Evolutionary conservation across 352 stramenopile species (phyloP).

Genomic region (Bremia lactucae): DNA sequence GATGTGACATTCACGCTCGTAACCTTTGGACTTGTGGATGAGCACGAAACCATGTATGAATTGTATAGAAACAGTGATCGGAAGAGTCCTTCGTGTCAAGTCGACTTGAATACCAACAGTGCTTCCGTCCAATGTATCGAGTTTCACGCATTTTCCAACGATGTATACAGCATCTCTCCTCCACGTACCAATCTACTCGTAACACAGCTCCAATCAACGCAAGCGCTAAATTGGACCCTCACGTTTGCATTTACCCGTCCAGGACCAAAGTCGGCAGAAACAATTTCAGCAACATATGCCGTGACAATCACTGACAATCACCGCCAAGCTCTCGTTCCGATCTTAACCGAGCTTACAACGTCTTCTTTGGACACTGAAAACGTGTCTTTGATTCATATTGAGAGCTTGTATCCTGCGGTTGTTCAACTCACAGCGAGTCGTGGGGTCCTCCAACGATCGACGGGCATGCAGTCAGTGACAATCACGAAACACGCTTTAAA

Average conservation of each 20-base stretch:
- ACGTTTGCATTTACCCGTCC: slow-evolving; percentile 56
- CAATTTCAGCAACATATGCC: slow-evolving; percentile 42
- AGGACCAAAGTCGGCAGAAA: slow-evolving; percentile 47
- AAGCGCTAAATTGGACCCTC: slow-evolving; percentile 65
- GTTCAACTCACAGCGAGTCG: slow-evolving; percentile 65
- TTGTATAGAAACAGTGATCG: slow-evolving; percentile 67
- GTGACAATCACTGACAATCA: slow-evolving; percentile 40
- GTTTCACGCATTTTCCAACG: slow-evolving; percentile 64
- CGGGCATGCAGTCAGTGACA: slow-evolving; percentile 35
- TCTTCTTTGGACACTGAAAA: slow-evolving; percentile 18
- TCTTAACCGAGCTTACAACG: slow-evolving; percentile 65
- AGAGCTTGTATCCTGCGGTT: slow-evolving; percentile 42
- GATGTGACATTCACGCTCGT: slow-evolving; percentile 50
- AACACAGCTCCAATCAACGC: slow-evolving; percentile 52
- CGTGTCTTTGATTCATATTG: slow-evolving; percentile 36
- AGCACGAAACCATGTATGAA: slow-evolving; percentile 60
- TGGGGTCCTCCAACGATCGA: slow-evolving; percentile 47
- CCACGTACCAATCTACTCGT: slow-evolving; percentile 64
- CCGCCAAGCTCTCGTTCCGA: slow-evolving; percentile 49
- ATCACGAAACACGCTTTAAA: slow-evolving; percentile 49
- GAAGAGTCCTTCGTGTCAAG: slow-evolving; percentile 56
- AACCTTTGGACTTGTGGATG: slow-evolving; percentile 62
- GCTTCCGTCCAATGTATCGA: slow-evolving; percentile 69
- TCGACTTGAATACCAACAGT: slow-evolving; percentile 52
- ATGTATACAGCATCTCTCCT: slow-evolving; percentile 66